Conservation (phyloP, 2,329 filamentous ascomycete species). For the Ophiosphaerella narmari region DNA sequence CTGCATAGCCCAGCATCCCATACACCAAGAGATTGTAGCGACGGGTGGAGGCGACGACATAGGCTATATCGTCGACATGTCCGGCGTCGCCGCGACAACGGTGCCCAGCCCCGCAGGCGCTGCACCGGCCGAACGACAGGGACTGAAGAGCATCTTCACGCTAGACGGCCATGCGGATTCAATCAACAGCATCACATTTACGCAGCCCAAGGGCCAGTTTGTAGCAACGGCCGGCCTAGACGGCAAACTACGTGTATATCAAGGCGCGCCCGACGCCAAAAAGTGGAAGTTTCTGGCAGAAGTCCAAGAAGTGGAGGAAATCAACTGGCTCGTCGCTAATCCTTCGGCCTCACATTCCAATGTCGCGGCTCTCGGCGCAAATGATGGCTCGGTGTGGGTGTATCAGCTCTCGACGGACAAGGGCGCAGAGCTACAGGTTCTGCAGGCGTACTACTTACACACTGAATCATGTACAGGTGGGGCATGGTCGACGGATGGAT, state of each 20-base stretch:
- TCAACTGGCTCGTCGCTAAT: constrained; percentile 86
- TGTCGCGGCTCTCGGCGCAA: constrained; percentile 83
- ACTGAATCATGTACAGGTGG: constrained; percentile 85
- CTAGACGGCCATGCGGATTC: constrained; percentile 92
- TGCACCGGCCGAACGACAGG: constrained; percentile 59
- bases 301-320: constrained; percentile 87
- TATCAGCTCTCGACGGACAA: constrained; percentile 76
- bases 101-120: constrained; percentile 60
- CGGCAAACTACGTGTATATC: constrained; percentile 76
- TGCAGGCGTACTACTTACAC: constrained; percentile 92
- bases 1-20: constrained; percentile 89
- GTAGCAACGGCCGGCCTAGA: constrained; percentile 87
- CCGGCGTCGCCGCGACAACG: constrained; percentile 61
- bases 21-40: constrained; percentile 75
- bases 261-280: constrained; percentile 55
- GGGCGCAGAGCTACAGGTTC: constrained; percentile 71
- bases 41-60: constrained; percentile 87
- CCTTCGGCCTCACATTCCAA: constrained; percentile 74
- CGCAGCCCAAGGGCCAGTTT: constrained; percentile 79
- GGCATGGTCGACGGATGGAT: constrained; percentile 86
- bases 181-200: constrained; percentile 85
- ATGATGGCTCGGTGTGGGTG: constrained; percentile 93
- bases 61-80: constrained; percentile 83
- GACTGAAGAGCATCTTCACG: constrained; percentile 69
- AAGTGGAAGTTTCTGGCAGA: constrained; percentile 73